These are phyloP conservation scores for Chytriomyces sp. DNA, from an alignment of 192 early-diverging fungal species.

Conservation along the genomic window DNA sequence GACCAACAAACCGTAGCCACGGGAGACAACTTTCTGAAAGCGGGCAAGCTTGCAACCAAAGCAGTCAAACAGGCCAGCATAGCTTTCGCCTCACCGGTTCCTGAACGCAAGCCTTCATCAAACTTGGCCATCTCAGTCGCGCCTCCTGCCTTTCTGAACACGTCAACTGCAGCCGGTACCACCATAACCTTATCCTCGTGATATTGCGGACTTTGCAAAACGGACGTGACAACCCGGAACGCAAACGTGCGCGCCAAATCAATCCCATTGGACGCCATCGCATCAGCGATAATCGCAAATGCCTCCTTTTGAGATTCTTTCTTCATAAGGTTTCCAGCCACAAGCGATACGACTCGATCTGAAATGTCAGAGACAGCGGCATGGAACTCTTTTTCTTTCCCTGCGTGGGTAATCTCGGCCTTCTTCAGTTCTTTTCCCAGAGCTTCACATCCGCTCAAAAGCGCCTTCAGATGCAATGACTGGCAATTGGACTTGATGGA, in stretches of 20 bases:
- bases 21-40: not conserved
- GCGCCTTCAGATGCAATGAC: not conserved
- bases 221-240: not conserved
- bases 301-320: not conserved
- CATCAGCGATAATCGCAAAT: not conserved
- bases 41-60: not conserved
- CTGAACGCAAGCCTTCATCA: not conserved
- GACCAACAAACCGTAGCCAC: not conserved
- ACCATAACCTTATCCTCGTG: not conserved
- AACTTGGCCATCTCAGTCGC: not conserved
- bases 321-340: constrained; percentile 23
- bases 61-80: not conserved
- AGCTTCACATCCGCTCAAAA: constrained; percentile 9
- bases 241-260: not conserved
- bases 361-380: not conserved
- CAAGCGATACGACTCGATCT: not conserved
- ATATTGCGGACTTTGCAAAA: constrained; percentile 25
- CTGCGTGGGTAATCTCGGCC: not conserved
- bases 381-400: not conserved
- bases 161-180: not conserved
- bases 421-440: constrained; percentile 19
- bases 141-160: not conserved
- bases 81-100: not conserved
- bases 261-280: not conserved
- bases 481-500: not conserved